Base-by-base conservation (phyloP, 345 rosid genomes). In the Syzygium grande region DNA sequence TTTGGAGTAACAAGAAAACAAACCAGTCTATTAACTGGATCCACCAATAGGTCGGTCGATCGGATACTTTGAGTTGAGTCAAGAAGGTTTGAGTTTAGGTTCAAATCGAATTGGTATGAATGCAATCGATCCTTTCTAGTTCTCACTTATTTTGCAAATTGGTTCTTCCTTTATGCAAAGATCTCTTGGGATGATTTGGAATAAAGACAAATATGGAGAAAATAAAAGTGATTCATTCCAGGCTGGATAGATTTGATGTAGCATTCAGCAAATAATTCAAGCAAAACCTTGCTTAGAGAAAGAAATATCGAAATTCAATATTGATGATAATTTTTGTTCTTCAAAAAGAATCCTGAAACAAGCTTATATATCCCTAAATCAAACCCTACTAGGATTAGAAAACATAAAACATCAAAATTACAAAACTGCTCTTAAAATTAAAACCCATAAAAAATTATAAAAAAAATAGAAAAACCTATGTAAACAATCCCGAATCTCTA, bases 41-140 rank as follows among this genome's bases (percentile, higher is more conserved):
- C 49, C 17, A 73, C 27, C 7, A 4, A 73, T 34, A 68, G 13
- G 19, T 68, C 9, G 46, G 34, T 68, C 25, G 5, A 68, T 68
- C 13, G 2, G 23, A 65, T 16, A 65, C 16, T 23, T 65, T 65
- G 22, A 58, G 80, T 41, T 14, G 11, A 4, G 23, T 85, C 3
- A 16, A 58, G 79, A 16, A 58, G 79, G 79, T 23, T 46, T 41
- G 14, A 61, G 55, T 61, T 2, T 23, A 1, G 56, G 46, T 85
- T 85, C 34, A 56, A 49, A 54, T 85, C 54, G 68, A 85, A 85
- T 23, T 86, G 79, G 79, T 13, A 43, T 13, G 46, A 65, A 73
- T 27, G 6, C 38, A 27, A 73, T 19, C 1, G 80, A 73, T 34
- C 49, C 49, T 73, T 23, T 68, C 25, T 34, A 34, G 46, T 17